Base-by-base conservation (phyloP, 2,329 filamentous ascomycete genomes). In the Tolypocladium cylindrosporum region DNA sequence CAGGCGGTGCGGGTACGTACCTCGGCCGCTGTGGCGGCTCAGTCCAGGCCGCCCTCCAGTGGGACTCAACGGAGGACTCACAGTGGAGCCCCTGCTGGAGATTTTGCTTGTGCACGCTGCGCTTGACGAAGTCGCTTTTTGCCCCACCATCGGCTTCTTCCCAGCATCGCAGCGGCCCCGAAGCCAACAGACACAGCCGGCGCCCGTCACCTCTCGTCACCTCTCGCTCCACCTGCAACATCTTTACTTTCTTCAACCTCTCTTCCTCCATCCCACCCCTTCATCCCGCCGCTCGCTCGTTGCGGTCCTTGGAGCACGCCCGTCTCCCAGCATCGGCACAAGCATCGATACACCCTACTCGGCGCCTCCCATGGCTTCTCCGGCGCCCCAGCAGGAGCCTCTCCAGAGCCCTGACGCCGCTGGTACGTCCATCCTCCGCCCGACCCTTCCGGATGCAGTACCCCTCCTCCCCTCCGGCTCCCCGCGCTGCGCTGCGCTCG, bases 371-470 rank as follows among this genome's bases (percentile, higher is more conserved):
- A 52, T 52, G 61, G 61, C 60, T 54, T 52, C 61, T 45, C 61
- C 54, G 19, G 55, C 61, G 55, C 57, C 58, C 31, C 31, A 43
- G 16, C 51, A 60, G 50, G 57, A 54, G 54, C 57, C 55, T 57
- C 53, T n/a, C 27, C 59, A 57, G 57, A 51, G 53, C 58, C 55
- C 56, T 55, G 58, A 57, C 57, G 57, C 58, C 55, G 56, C 43
- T 36, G 57, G 62, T 63, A 58, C 42, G 62, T 63, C 43, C 11
- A 50, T 42, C 40, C 48, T 41, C 41, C 4, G 36, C 58, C 58
- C 57, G 60, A 59, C 57, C 52, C n/a, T 55, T 54, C 57, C 60
- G 59, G 53, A 37, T 55, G 40, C 42, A 40, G 57, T 55, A 50
- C 54, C 57, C 57, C 54, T 54, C 36, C 36, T 4, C 53, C 19